phyloP scores from a whole-genome alignment of 441 rosid species.

The Breynia disticha region DNA sequence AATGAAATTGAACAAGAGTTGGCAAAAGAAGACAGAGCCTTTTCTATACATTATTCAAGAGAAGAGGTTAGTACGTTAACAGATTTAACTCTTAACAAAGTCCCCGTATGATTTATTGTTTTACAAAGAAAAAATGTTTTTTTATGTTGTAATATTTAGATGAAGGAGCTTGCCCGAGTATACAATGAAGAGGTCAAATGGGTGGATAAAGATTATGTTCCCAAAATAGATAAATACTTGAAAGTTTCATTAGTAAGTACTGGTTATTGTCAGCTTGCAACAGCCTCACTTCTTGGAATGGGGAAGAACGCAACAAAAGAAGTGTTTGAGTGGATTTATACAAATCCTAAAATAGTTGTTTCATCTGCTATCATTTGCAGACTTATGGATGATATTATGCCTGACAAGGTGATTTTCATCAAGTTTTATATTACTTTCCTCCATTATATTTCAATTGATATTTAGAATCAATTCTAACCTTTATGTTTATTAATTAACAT shows the following conservation, averaged over 20 bases:
- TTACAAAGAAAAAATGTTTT: too few relatives aligned
- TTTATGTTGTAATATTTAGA: too few relatives aligned
- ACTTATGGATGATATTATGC: constrained; percentile 29
- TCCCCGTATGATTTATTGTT: too few relatives aligned
- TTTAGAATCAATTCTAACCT: too few relatives aligned
- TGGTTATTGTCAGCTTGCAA: constrained; percentile 3
- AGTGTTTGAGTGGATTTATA: constrained; percentile 24
- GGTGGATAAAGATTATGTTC: constrained; percentile 7
- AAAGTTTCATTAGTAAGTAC: not conserved
- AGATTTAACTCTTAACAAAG: too few relatives aligned
- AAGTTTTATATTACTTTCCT: too few relatives aligned
- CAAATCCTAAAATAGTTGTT: constrained; percentile 19
- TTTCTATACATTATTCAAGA: constrained; percentile 9
- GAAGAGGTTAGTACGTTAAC: too few relatives aligned
- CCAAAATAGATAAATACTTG: constrained; percentile 10
- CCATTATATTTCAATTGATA: too few relatives aligned
- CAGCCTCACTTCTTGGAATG: constrained; percentile 18
- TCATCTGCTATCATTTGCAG: constrained; percentile 20
- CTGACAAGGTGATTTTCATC: constrained; percentile 34
- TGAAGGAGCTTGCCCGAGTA: not conserved
- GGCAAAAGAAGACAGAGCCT: constrained; percentile 7
- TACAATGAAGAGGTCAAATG: constrained; percentile 14
- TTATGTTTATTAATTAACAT: too few relatives aligned
- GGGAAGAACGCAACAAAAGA: constrained; percentile 16
- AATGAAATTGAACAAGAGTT: constrained; percentile 15